Conservation (phyloP, 2,329 filamentous ascomycete genomes). For the Helicocarpus griseus region DNA sequence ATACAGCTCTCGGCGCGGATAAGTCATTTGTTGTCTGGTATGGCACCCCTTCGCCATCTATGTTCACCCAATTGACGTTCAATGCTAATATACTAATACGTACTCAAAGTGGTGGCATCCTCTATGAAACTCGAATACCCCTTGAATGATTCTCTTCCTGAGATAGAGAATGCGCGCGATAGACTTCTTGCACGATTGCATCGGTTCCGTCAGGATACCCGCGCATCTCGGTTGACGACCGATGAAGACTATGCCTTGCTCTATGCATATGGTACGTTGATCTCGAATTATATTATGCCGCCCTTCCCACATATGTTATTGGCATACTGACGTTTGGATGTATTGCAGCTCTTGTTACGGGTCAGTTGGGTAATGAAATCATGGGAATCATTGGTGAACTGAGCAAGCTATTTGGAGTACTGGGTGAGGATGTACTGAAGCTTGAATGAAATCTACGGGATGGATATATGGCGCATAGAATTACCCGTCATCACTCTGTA, state of each 20-base stretch:
- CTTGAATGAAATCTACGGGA: slow-evolving; percentile 43
- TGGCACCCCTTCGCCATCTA: slow-evolving; percentile 12
- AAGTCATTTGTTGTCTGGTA: slow-evolving; percentile 66
- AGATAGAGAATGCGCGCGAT: slow-evolving; percentile 70
- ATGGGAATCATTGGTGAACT: slow-evolving; percentile 45
- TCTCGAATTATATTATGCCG: neutral
- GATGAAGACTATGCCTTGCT: slow-evolving; percentile 74
- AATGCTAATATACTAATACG: slow-evolving; percentile 37
- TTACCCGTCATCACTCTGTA: too few relatives aligned
- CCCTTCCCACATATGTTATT: neutral
- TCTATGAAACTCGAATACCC: slow-evolving; percentile 94
- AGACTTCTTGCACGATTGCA: slow-evolving; percentile 79
- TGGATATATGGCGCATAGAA: too few relatives aligned
- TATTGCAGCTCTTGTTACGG: slow-evolving; percentile 49
- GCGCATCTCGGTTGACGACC: slow-evolving; percentile 34
- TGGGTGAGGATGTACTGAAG: slow-evolving; percentile 53
- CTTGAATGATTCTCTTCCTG: slow-evolving; percentile 78
- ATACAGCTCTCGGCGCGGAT: slow-evolving; percentile 76
- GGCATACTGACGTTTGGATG: neutral
- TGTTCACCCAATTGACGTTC: neutral
- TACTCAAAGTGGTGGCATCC: slow-evolving; percentile 82
- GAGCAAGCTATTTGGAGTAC: slow-evolving; percentile 50
- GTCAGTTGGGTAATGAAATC: slow-evolving; percentile 49
- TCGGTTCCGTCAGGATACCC: slow-evolving; percentile 65
- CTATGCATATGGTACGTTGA: slow-evolving; percentile 69